A percentile compares a stretch with the other conserved stretches of the same genome.
Evolutionary conservation across 2,329 filamentous ascomycete species (phyloP).

Genomic region (Epicoccum nigrum): DNA sequence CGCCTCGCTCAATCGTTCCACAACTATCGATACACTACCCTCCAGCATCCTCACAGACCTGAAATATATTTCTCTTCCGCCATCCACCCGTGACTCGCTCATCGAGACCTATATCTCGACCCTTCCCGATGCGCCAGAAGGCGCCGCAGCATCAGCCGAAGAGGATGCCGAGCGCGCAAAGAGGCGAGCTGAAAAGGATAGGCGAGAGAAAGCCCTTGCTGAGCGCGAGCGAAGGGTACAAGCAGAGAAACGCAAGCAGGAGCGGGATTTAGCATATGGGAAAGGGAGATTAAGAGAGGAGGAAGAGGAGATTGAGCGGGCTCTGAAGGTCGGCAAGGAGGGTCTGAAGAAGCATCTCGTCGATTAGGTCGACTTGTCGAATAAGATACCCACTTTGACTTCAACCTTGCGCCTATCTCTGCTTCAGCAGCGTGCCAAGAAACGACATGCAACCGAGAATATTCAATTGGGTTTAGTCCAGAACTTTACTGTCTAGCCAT

Average conservation of each 20-base stretch:
- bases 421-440: no score
- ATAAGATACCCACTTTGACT: conserved; percentile 9
- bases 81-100: conserved; percentile 66
- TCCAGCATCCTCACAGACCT: conserved; percentile 68
- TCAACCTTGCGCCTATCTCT: background rate
- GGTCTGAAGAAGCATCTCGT: conserved; percentile 67
- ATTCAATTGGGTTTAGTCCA: no score
- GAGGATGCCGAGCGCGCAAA: conserved; percentile 58
- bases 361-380: conserved; percentile 1
- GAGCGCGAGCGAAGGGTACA: conserved; percentile 68
- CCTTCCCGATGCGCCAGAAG: conserved; percentile 64
- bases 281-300: conserved; percentile 68
- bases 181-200: conserved; percentile 42
- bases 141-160: conserved; percentile 50
- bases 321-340: conserved; percentile 71
- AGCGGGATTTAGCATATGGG: conserved; percentile 64
- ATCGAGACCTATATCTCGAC: conserved; percentile 70
- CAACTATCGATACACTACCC: conserved; percentile 64
- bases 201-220: conserved; percentile 70
- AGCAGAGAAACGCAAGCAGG: conserved; percentile 66
- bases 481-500: no score
- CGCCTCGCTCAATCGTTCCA: conserved; percentile 64
- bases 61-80: conserved; percentile 71
- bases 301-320: conserved; percentile 70
- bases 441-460: no score